Conservation (phyloP, 768 basidiomycete genomes). For the Rhizopogon sp. region DNA sequence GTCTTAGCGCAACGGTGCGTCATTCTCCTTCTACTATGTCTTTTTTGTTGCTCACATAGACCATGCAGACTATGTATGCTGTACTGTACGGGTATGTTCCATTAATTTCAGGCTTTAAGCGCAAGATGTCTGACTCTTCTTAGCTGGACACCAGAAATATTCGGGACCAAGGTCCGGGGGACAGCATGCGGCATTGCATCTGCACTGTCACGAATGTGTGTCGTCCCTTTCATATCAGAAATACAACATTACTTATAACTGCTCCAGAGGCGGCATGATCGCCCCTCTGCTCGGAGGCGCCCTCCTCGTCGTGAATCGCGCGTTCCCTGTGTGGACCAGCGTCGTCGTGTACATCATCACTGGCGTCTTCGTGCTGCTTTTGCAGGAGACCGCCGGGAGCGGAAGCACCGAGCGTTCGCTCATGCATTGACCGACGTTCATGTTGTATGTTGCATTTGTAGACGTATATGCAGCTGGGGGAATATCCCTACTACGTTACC, state of each 20-base stretch:
- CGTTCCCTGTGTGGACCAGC: conserved; percentile 76
- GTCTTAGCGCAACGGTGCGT: conserved; percentile 59
- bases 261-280: conserved; percentile 77
- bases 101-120: not conserved
- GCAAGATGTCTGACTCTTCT: conserved; percentile 3
- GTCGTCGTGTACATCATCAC: conserved; percentile 61
- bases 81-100: conserved; percentile 61
- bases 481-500: too few species aligned
- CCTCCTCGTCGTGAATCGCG: conserved; percentile 59
- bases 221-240: conserved; percentile 6
- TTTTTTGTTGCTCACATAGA: not conserved
- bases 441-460: not conserved
- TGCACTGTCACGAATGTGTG: conserved; percentile 78
- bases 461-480: not conserved
- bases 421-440: conserved; percentile 14
- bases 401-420: conserved; percentile 14
- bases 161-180: conserved; percentile 80
- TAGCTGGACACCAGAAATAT: conserved; percentile 83
- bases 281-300: conserved; percentile 76
- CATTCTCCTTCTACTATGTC: not conserved
- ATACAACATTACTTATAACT: not conserved
- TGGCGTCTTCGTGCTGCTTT: conserved; percentile 54
- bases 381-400: conserved; percentile 48
- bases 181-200: conserved; percentile 88
- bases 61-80: conserved; percentile 71